Conservation (phyloP, 2,329 filamentous ascomycete species). For the Fusarium marasasianum region DNA sequence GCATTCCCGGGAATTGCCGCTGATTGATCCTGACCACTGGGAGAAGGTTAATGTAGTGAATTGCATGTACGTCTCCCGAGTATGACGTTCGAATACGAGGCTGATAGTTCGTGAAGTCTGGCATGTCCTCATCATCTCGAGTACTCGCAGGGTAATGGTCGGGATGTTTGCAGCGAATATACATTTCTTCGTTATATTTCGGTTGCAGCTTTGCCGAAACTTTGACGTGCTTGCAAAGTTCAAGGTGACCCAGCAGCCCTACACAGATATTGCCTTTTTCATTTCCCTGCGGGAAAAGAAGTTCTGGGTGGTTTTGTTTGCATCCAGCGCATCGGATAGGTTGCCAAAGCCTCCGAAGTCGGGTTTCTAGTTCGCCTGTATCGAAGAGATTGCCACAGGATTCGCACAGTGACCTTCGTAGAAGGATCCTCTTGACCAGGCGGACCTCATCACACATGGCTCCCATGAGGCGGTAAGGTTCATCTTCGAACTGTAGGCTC, state of each 20-base stretch:
- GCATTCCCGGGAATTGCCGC: not conserved
- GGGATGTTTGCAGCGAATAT: not conserved
- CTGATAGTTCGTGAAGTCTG: accelerated
- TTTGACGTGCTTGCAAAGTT: not conserved
- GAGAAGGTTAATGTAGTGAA: accelerated
- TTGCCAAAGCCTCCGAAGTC: not conserved
- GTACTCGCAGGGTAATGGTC: not conserved
- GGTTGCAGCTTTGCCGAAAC: not conserved
- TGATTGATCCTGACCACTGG: not conserved
- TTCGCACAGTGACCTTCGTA: not conserved
- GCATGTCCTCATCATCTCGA: accelerated
- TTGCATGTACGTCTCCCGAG: accelerated
- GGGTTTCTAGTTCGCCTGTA: not conserved
- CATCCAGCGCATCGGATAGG: not conserved
- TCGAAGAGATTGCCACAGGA: not conserved
- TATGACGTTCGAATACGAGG: not conserved
- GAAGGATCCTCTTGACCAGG: not conserved
- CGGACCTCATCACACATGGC: no score
- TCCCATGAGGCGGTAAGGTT: no score
- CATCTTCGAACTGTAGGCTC: no score
- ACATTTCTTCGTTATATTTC: accelerated
- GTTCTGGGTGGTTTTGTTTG: not conserved
- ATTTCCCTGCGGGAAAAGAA: not conserved
- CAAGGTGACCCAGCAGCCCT: not conserved
- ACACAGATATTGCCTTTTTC: not conserved